phyloP scores from a whole-genome alignment of 192 early-diverging fungal genomes.

The Spizellomyces sp. region DNA sequence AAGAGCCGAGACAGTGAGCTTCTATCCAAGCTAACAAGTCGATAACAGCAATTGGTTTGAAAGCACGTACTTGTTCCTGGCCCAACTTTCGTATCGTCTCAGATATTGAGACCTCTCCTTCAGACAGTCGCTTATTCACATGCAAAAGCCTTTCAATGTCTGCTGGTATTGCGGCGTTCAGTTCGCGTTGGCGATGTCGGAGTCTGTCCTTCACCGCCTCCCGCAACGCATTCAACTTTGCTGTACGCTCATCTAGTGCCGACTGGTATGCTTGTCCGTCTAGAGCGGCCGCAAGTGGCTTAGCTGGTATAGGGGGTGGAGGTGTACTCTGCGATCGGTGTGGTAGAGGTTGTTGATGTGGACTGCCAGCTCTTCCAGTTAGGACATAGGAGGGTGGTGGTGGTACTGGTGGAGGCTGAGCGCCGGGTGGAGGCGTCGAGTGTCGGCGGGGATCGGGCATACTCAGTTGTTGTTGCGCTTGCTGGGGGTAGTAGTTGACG shows the following conservation, averaged over 20 bases:
- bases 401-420: slow-evolving; percentile 31
- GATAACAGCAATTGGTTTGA: not conserved
- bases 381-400: slow-evolving; percentile 14
- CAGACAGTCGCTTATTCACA: slow-evolving; percentile 69
- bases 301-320: slow-evolving; percentile 33
- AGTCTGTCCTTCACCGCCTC: slow-evolving; percentile 63
- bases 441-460: slow-evolving; percentile 37
- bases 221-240: not conserved
- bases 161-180: slow-evolving; percentile 56
- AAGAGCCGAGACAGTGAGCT: not conserved
- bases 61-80: slow-evolving; percentile 42
- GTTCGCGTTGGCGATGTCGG: slow-evolving; percentile 53
- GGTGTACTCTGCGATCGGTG: slow-evolving; percentile 20
- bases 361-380: slow-evolving; percentile 7
- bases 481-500: not conserved
- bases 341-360: slow-evolving; percentile 21
- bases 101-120: slow-evolving; percentile 67
- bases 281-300: slow-evolving; percentile 27
- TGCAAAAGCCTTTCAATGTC: slow-evolving; percentile 70
- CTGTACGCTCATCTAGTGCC: slow-evolving; percentile 36
- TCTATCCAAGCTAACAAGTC: slow-evolving; percentile 13
- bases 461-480: slow-evolving; percentile 13
- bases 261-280: slow-evolving; percentile 13
- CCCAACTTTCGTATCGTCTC: slow-evolving; percentile 61
- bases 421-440: slow-evolving; percentile 34